Percentiles rank a stretch among this genome's conserved stretches.
phyloP scores from a whole-genome alignment of 192 early-diverging fungal species.

The Linnemannia schmuckeri region DNA sequence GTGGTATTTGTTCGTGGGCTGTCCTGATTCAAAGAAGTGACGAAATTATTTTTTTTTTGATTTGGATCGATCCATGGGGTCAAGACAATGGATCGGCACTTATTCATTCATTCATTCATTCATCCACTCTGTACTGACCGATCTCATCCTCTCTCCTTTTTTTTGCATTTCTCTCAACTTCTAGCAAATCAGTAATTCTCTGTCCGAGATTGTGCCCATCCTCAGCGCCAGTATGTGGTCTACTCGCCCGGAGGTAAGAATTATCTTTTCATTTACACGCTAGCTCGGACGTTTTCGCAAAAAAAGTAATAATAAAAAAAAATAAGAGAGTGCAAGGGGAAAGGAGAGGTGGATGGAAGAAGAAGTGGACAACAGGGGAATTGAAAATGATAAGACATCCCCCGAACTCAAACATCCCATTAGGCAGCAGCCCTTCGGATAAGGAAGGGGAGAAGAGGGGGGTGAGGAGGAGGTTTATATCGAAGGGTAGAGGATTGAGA shows the following conservation, averaged over 20 bases:
- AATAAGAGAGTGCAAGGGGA: background rate
- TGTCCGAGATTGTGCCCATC: constrained; percentile 74
- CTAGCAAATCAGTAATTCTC: constrained; percentile 55
- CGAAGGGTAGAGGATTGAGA: background rate
- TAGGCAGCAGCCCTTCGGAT: background rate
- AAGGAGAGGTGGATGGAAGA: background rate
- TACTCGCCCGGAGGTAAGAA: constrained; percentile 77
- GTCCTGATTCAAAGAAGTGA: background rate
- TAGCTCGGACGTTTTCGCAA: background rate
- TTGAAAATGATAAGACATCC: background rate
- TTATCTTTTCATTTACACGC: background rate
- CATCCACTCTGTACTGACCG: background rate
- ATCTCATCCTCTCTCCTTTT: background rate
- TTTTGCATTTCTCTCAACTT: background rate
- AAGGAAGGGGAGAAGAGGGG: background rate
- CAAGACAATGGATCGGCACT: background rate
- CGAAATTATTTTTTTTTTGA: background rate
- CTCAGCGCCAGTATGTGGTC: constrained; percentile 83
- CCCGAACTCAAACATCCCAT: constrained; percentile 5
- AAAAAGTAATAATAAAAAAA: background rate
- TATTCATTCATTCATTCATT: too few relatives aligned
- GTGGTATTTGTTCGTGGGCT: too few relatives aligned
- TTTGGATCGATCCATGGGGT: too few relatives aligned
- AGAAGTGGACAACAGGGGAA: background rate
- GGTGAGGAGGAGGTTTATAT: background rate